Percentiles rank a stretch among this genome's conserved stretches.
Evolutionary conservation across 257 asterid species (phyloP).

Genomic region (Petrea volubilis): DNA sequence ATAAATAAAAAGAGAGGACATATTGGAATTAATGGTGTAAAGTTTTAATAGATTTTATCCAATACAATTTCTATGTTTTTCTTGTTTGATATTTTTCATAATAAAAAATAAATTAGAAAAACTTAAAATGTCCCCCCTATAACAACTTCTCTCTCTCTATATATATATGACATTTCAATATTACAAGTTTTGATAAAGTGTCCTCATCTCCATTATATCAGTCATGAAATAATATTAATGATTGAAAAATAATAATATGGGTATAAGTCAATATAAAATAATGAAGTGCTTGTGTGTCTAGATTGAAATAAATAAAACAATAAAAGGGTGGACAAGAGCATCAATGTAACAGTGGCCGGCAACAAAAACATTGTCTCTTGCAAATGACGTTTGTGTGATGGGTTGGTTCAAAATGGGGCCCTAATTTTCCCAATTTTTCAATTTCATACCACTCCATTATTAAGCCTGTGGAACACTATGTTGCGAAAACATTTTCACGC

Average conservation of each 20-base stretch:
- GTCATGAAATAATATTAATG: no score
- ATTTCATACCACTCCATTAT: conserved; percentile 23
- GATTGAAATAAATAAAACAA: background rate
- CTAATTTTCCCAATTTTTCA: conserved; percentile 23
- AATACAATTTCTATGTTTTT: background rate
- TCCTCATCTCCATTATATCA: no score
- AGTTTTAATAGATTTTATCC: background rate
- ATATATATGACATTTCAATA: no score
- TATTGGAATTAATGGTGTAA: background rate
- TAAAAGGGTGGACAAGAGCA: conserved; percentile 16
- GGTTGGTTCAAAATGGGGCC: conserved; percentile 33
- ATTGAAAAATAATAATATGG: background rate
- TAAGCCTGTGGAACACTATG: conserved; percentile 17
- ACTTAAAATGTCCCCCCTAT: no score
- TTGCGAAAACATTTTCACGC: no score
- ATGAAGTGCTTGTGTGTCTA: background rate
- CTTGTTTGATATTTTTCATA: background rate
- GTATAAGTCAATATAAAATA: background rate
- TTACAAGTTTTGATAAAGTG: no score
- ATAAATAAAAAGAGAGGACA: background rate
- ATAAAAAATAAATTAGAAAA: no score
- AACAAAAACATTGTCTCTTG: conserved; percentile 35
- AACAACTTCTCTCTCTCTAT: no score
- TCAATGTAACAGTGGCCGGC: conserved; percentile 38
- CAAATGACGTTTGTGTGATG: conserved; percentile 39